Evolutionary conservation across 2,329 filamentous ascomycete genomes (phyloP), one percentile per base, ranked within the genome.

Genomic region (Pseudohalonectria lignicola): DNA sequence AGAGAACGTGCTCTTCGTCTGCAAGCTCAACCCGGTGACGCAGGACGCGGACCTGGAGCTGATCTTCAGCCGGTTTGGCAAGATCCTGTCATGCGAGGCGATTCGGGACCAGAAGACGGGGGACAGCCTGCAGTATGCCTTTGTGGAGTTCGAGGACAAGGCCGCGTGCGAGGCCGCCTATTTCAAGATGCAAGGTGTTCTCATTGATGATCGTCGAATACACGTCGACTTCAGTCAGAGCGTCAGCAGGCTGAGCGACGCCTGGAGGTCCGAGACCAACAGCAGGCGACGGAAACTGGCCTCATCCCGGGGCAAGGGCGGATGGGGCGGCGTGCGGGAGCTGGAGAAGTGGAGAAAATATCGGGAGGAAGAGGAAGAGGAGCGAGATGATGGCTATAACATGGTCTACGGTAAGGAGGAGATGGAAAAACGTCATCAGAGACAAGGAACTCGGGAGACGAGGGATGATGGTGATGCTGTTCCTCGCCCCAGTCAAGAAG

Each of bases 151-250:
- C 51, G 85, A 90, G 41, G 83, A 93, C 39, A 92, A 95, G 61
- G 76, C 82, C 47, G 84, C 90, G 38, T 96, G 92, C 57, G 92
- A 98, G 61, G 78, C 85, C 37, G 92, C 92, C 3, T 98, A 95
- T 54, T 92, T 93, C 66, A 98, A 98, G 63, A 98, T 98, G 92
- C 87, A 98, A 57, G 86, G 82, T 2, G 90, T 96, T 2, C 65
- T 98, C 39, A 96, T 98, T 47, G 92, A 98, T 52, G 92, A 98
- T 51, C 85, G 94, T 47, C 81, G 92, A 31, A 98, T 98, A 45
- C 92, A 98, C 54, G 92, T 98, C 40, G 92, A 98, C 62, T 98
- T 98, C 60, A 95, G 88, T 10, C 92, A 98, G 63, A 94, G 86
- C 55, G 92, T 88, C 43, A 75, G 79, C 44, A 90, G 86, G 54